A percentile compares a stretch with the other conserved stretches of the same genome.
Conservation (phyloP, 805 yeast species). For the Candida alai region DNA sequence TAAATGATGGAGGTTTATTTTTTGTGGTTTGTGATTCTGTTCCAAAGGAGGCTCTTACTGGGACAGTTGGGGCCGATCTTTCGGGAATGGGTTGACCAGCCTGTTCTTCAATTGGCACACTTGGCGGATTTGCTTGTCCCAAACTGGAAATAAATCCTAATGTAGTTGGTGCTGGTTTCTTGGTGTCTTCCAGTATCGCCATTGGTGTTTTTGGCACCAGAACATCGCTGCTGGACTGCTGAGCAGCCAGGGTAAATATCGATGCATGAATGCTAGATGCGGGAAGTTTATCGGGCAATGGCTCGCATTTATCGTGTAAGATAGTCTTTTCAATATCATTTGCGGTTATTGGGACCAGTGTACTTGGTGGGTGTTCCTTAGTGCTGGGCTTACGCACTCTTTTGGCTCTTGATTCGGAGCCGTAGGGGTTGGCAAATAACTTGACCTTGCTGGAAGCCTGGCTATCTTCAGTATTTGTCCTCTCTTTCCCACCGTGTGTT, state of each 20-base stretch:
- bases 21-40: too few relatives aligned
- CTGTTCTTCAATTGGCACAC: too few relatives aligned
- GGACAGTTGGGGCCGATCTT: too few relatives aligned
- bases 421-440: conserved; percentile 9
- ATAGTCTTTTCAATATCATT: conserved; percentile 36
- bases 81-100: too few relatives aligned
- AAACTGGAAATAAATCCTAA: too few relatives aligned
- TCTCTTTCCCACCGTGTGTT: not conserved
- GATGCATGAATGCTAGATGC: not conserved
- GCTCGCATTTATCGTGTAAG: conserved; percentile 29
- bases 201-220: not conserved
- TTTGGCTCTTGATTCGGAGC: conserved; percentile 3
- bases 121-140: too few relatives aligned
- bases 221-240: not conserved
- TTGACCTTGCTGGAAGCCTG: conserved; percentile 4
- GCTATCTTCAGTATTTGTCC: conserved; percentile 9
- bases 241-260: not conserved
- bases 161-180: not conserved
- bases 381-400: conserved; percentile 5
- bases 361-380: conserved; percentile 1
- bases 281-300: conserved; percentile 19
- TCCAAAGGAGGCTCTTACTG: too few relatives aligned
- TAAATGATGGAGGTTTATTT: too few relatives aligned
- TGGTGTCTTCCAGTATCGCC: not conserved
- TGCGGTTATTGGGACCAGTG: conserved; percentile 20